A percentile compares a stretch with the other conserved stretches of the same genome.
Evolutionary conservation across 2,329 filamentous ascomycete genomes (phyloP).

Genomic region (Aureobasidium sp.): DNA sequence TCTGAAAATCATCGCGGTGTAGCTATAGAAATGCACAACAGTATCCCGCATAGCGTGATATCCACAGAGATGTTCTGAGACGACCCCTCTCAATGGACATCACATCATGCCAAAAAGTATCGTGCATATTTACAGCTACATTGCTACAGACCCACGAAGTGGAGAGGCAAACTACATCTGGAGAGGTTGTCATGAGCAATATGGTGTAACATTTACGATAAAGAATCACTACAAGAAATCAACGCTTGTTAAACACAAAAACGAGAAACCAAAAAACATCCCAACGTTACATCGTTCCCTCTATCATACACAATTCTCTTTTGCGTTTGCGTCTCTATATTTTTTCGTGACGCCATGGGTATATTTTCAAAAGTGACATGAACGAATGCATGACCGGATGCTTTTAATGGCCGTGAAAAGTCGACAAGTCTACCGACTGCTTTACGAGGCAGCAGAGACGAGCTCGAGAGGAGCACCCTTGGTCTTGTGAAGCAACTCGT

Average conservation of each 20-base stretch:
- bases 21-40: too few relatives aligned
- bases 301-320: constrained; percentile 1
- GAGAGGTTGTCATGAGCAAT: background rate
- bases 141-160: too few relatives aligned
- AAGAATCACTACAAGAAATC: background rate
- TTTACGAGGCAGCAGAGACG: constrained; percentile 28
- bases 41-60: too few relatives aligned
- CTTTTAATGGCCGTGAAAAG: background rate
- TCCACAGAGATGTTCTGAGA: too few relatives aligned
- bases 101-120: too few relatives aligned
- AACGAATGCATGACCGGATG: background rate
- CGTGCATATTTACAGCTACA: too few relatives aligned
- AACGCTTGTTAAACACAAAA: background rate
- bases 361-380: constrained; percentile 8
- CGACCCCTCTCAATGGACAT: too few relatives aligned
- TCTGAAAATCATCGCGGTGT: too few relatives aligned
- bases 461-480: constrained; percentile 29
- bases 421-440: background rate
- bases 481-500: constrained; percentile 52
- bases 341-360: background rate
- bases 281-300: constrained; percentile 4
- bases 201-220: background rate
- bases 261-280: background rate
- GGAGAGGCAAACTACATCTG: too few relatives aligned
- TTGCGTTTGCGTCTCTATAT: background rate